Percentiles rank a stretch among this genome's conserved stretches.
phyloP scores from a whole-genome alignment of 139 green algal genomes.

The Chlorella sp. region DNA sequence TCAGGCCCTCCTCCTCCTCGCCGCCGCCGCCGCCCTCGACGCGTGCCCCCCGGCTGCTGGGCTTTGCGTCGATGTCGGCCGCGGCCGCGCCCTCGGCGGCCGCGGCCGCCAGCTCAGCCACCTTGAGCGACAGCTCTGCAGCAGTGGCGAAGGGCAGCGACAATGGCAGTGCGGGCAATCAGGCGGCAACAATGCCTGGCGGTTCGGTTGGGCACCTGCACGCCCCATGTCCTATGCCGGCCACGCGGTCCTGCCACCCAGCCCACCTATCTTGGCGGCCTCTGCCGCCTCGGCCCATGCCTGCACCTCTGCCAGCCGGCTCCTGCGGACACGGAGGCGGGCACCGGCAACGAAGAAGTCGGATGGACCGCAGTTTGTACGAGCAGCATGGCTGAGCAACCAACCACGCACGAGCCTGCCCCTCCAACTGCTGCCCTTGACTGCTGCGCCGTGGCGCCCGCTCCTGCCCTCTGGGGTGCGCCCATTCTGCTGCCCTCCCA shows the following conservation, averaged over 20 bases:
- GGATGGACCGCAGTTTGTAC: neutral
- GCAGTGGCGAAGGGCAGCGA: no score
- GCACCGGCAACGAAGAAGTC: neutral
- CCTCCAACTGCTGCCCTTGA: no score
- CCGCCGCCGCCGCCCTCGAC: neutral
- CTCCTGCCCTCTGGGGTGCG: no score
- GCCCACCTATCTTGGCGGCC: slow-evolving; percentile 54
- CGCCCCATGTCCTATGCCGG: no score
- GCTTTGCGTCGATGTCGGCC: slow-evolving; percentile 1
- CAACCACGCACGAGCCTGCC: neutral
- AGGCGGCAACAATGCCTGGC: no score
- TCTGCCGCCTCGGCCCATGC: slow-evolving; percentile 36
- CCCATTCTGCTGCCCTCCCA: no score
- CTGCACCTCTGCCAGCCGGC: slow-evolving; percentile 22
- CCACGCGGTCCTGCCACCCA: no score
- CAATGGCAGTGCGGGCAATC: no score
- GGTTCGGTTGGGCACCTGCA: no score
- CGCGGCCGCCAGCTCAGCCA: slow-evolving; percentile 32
- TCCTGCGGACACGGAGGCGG: neutral
- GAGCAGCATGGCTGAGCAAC: neutral
- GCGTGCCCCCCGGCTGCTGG: neutral
- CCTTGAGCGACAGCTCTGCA: slow-evolving; percentile 38
- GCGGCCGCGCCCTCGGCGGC: neutral
- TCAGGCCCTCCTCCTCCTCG: neutral
- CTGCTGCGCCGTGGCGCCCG: no score